Percentiles rank a stretch among this genome's conserved stretches.
These are phyloP conservation scores for Hypoxylon sp. DNA, from an alignment of 2,329 filamentous ascomycete genomes.

Conservation along the genomic window DNA sequence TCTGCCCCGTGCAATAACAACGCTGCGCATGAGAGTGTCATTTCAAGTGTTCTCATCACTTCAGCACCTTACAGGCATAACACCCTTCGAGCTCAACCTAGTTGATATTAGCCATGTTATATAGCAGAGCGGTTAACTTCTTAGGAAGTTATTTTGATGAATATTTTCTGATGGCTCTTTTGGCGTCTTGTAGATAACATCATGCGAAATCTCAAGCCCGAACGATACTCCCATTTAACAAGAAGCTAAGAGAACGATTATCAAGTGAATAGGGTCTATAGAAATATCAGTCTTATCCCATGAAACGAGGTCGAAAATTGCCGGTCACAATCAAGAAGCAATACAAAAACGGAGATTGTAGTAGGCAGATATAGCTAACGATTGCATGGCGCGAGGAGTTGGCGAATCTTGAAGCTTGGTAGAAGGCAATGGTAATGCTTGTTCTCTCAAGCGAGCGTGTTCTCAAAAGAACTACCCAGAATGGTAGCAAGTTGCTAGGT, in stretches of 20 bases:
- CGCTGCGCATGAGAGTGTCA: slow-evolving; percentile 3
- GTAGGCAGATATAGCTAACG: neutral
- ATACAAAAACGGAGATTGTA: neutral
- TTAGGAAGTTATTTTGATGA: neutral
- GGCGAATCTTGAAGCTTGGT: neutral
- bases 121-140: neutral
- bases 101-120: slow-evolving; percentile 5
- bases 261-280: neutral
- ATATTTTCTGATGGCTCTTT: neutral
- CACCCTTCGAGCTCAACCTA: neutral
- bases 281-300: neutral
- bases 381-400: neutral
- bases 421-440: neutral
- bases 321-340: neutral
- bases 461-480: neutral
- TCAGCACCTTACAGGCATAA: slow-evolving; percentile 7
- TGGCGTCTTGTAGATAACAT: neutral
- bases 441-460: neutral
- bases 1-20: slow-evolving; percentile 1
- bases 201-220: neutral
- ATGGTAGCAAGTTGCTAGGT: neutral
- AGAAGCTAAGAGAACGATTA: neutral
- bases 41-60: neutral
- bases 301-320: neutral
- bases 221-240: neutral